Conservation (phyloP, 176 grass and related monocot species). For the Areca catechu region DNA sequence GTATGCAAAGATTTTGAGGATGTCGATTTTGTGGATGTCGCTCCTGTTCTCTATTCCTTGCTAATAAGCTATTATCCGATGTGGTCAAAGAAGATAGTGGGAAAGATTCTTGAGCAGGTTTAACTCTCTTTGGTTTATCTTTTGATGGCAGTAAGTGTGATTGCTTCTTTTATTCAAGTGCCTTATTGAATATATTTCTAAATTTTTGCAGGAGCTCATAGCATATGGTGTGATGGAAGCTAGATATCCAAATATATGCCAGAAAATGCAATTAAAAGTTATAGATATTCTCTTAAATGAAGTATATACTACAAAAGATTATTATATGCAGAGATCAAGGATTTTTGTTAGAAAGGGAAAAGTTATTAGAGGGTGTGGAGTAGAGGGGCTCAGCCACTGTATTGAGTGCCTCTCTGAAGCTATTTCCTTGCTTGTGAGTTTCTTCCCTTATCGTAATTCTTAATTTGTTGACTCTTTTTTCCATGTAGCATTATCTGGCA, state of each 20-base stretch:
- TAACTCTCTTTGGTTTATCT: conserved; percentile 12
- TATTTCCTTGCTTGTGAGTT: conserved; percentile 77
- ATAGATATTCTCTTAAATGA: conserved; percentile 57
- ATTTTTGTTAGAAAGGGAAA: conserved; percentile 60
- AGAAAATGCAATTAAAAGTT: conserved; percentile 58
- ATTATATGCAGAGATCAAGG: conserved; percentile 50
- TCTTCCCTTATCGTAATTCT: not conserved
- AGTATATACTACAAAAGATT: conserved; percentile 55
- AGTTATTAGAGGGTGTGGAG: conserved; percentile 42
- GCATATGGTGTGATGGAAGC: conserved; percentile 42
- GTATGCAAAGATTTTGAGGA: conserved; percentile 38
- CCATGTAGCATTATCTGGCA: no score
- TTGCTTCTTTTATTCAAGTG: conserved; percentile 8
- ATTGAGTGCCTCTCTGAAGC: conserved; percentile 63
- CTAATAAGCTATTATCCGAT: conserved; percentile 22
- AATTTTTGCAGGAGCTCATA: conserved; percentile 51
- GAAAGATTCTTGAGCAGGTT: conserved; percentile 84
- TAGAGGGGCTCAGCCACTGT: conserved; percentile 39
- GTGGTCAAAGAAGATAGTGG: conserved; percentile 40
- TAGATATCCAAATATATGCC: conserved; percentile 31
- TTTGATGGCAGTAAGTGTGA: conserved; percentile 5
- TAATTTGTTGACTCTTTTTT: no score
- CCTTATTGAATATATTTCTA: not conserved
- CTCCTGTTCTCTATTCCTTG: conserved; percentile 49
- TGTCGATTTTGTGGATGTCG: conserved; percentile 18